A percentile compares a stretch with the other conserved stretches of the same genome.
phyloP scores from a whole-genome alignment of 2,329 filamentous ascomycete species.

The Coniochaeta sp. region DNA sequence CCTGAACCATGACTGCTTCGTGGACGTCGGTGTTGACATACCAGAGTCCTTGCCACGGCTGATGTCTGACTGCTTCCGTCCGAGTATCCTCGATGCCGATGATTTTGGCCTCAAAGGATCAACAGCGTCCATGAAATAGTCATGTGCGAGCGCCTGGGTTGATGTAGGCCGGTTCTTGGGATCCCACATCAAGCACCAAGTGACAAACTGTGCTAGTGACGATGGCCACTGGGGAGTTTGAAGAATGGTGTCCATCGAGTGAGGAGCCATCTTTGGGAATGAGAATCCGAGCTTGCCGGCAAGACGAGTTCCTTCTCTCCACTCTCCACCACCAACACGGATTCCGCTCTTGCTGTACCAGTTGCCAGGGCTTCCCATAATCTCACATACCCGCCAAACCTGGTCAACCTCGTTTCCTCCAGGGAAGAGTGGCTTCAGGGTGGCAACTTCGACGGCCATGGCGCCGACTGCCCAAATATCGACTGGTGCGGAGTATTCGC shows the following conservation, averaged over 20 bases:
- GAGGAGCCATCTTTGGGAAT: slow-evolving; percentile 98
- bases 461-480: slow-evolving; percentile 98
- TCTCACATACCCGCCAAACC: slow-evolving; percentile 97
- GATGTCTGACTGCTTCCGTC: slow-evolving; percentile 84
- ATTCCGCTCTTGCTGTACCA: slow-evolving; percentile 92
- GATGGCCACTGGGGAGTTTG: slow-evolving; percentile 87
- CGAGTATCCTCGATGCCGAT: slow-evolving; percentile 73
- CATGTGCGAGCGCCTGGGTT: slow-evolving; percentile 86
- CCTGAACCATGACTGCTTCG: slow-evolving; percentile 94
- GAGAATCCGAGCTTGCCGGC: slow-evolving; percentile 97
- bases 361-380: slow-evolving; percentile 97
- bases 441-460: slow-evolving; percentile 97
- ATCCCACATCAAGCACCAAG: slow-evolving; percentile 99
- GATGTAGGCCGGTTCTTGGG: slow-evolving; percentile 88
- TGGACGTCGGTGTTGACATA: slow-evolving; percentile 51
- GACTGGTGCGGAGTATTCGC: slow-evolving; percentile 94
- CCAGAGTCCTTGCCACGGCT: slow-evolving; percentile 60
- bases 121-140: slow-evolving; percentile 88
- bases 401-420: slow-evolving; percentile 98
- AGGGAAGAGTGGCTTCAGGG: slow-evolving; percentile 91
- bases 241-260: slow-evolving; percentile 90
- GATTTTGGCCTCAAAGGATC: slow-evolving; percentile 92
- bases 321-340: slow-evolving; percentile 89
- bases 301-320: slow-evolving; percentile 88
- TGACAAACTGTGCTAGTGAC: slow-evolving; percentile 85